Evolutionary conservation across 2,329 filamentous ascomycete genomes (phyloP).

Genomic region (Colletotrichum truncatum): DNA sequence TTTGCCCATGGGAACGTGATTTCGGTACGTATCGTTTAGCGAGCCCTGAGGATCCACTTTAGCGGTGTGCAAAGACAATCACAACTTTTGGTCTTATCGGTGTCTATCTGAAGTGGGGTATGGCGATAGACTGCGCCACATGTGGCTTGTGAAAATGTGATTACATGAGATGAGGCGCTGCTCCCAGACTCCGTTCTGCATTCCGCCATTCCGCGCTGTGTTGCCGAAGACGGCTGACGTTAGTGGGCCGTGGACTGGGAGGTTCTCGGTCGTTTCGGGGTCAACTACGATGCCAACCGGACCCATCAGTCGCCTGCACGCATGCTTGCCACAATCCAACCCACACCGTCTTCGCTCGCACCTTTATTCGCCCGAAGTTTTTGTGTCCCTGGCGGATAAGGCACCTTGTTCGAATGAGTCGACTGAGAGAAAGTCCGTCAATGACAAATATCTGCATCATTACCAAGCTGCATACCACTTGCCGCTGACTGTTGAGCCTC

Average conservation of each 20-base stretch:
- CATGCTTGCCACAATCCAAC: slow-evolving; percentile 5
- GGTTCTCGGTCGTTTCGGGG: slow-evolving; percentile 18
- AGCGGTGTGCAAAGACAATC: neutral
- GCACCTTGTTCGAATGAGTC: neutral
- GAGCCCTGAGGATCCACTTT: neutral
- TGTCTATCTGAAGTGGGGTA: neutral
- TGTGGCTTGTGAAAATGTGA: neutral
- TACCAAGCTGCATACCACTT: neutral
- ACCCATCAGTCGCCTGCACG: neutral
- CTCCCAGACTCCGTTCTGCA: neutral
- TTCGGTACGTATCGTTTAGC: neutral
- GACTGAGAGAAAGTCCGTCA: slow-evolving; percentile 16
- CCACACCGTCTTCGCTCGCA: slow-evolving; percentile 8
- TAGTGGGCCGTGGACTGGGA: neutral
- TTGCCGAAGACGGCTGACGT: slow-evolving; percentile 6
- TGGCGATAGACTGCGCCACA: neutral
- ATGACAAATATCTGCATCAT: slow-evolving; percentile 19
- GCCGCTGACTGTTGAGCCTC: neutral
- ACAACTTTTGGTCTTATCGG: neutral
- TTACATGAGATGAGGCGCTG: neutral
- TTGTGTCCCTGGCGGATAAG: neutral
- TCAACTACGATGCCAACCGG: slow-evolving; percentile 5
- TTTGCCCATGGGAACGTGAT: neutral
- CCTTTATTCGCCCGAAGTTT: slow-evolving; percentile 28
- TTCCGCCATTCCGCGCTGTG: neutral